Percentiles rank a stretch among this genome's conserved stretches.
Conservation (phyloP, 768 basidiomycete species). For the Naganishia onofrii region DNA sequence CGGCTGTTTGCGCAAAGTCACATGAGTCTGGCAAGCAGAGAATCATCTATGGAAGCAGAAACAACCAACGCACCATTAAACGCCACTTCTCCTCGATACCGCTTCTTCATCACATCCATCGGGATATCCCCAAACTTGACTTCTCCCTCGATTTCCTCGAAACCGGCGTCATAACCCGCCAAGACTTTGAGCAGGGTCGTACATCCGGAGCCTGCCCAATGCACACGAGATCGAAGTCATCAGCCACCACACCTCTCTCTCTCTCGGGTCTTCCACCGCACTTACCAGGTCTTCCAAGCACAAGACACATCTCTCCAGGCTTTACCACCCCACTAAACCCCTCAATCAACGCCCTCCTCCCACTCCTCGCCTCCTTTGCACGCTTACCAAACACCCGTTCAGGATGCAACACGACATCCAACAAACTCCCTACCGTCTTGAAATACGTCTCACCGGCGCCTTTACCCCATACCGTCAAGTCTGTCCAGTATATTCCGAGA, state of each 20-base stretch:
- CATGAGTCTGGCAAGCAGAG: too few relatives aligned
- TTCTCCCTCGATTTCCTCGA: conserved; percentile 66
- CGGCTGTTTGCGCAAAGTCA: neutral
- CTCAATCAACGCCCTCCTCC: conserved; percentile 41
- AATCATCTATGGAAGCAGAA: conserved; percentile 6
- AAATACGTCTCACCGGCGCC: conserved; percentile 14
- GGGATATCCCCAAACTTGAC: conserved; percentile 74
- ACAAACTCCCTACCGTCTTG: neutral
- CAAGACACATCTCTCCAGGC: conserved; percentile 67
- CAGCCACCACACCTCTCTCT: neutral
- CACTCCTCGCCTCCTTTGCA: conserved; percentile 14
- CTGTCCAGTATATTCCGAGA: conserved; percentile 9
- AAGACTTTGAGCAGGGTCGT: conserved; percentile 77
- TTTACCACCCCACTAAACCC: conserved; percentile 61
- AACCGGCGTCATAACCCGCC: conserved; percentile 70
- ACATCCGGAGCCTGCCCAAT: conserved; percentile 18
- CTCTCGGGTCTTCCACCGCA: too few relatives aligned
- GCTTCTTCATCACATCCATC: conserved; percentile 62
- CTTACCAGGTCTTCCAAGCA: conserved; percentile 74
- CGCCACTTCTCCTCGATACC: conserved; percentile 69
- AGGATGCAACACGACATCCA: conserved; percentile 2
- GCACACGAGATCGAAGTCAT: neutral
- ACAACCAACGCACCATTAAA: conserved; percentile 60
- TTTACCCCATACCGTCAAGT: conserved; percentile 17
- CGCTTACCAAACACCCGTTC: neutral